phyloP scores from a whole-genome alignment of 2,329 filamentous ascomycete species.

The Alternaria atra region DNA sequence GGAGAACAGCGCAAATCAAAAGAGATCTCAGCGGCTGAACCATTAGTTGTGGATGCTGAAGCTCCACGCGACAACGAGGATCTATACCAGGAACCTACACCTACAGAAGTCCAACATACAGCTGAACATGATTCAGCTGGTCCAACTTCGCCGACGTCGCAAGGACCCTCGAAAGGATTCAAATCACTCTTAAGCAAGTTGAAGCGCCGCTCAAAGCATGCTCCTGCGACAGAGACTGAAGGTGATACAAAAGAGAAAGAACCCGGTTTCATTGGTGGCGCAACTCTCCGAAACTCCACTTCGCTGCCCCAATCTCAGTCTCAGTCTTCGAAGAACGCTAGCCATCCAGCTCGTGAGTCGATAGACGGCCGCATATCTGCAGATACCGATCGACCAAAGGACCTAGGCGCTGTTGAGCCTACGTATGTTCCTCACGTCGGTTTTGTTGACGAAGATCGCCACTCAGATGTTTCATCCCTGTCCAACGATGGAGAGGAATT shows the following conservation, averaged over 20 bases:
- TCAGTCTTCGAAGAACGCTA: conserved; percentile 11
- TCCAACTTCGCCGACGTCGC: conserved; percentile 36
- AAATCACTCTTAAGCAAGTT: conserved; percentile 51
- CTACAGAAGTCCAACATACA: conserved; percentile 10
- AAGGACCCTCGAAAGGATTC: conserved; percentile 47
- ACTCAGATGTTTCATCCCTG: conserved; percentile 50
- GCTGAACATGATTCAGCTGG: conserved; percentile 21
- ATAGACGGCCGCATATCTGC: conserved; percentile 11
- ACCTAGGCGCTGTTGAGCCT: conserved; percentile 27
- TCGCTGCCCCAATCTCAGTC: conserved; percentile 27
- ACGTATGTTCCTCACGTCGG: conserved; percentile 22
- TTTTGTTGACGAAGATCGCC: conserved; percentile 19
- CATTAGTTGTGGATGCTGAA: conserved; percentile 12
- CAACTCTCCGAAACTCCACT: conserved; percentile 43
- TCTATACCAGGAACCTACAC: conserved; percentile 29
- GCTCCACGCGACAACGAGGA: conserved; percentile 27
- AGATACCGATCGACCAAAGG: conserved; percentile 18
- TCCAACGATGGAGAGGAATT: conserved; percentile 29
- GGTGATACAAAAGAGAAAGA: conserved; percentile 30
- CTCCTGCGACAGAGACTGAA: conserved; percentile 22
- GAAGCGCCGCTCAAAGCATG: conserved; percentile 51
- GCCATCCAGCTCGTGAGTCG: conserved; percentile 15
- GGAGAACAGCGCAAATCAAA: conserved; percentile 64
- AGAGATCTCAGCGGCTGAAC: conserved; percentile 36
- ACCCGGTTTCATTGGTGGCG: conserved; percentile 58